phyloP scores from a whole-genome alignment of 108 stramenopile species.

The Stephanodiscus triporus region DNA sequence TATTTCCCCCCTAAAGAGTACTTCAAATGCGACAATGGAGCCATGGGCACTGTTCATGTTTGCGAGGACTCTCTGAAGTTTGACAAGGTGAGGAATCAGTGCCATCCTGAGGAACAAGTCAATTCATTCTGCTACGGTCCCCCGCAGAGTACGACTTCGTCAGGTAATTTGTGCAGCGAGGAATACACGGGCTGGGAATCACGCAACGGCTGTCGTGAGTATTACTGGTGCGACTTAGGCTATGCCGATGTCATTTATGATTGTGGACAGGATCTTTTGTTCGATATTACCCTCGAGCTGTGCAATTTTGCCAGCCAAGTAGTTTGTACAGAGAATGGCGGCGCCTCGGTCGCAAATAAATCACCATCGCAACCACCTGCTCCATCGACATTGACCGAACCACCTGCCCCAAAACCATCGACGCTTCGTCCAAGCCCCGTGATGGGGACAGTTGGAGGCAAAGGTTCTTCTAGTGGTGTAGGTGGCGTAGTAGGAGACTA shows the following conservation, averaged over 20 bases:
- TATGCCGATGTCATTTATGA: conserved; percentile 11
- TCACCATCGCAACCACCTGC: neutral
- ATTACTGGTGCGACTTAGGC: conserved; percentile 34
- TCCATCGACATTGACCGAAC: neutral
- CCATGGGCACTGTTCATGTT: conserved; percentile 5
- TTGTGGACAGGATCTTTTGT: conserved; percentile 27
- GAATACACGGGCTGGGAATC: conserved; percentile 22
- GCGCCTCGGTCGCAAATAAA: neutral
- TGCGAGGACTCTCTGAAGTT: conserved; percentile 12
- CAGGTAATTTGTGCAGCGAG: conserved; percentile 5
- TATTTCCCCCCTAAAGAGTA: neutral
- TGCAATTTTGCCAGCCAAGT: conserved; percentile 38
- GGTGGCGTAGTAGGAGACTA: conserved; percentile 5
- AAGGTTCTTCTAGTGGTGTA: neutral
- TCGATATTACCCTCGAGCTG: conserved; percentile 22
- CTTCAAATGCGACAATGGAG: conserved; percentile 10
- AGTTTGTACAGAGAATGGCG: conserved; percentile 5
- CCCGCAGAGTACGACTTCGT: neutral
- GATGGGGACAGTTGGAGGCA: neutral
- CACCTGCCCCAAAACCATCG: neutral
- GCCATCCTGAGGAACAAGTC: conserved; percentile 11
- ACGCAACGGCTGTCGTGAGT: conserved; percentile 14
- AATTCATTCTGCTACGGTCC: conserved; percentile 34
- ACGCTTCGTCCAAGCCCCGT: neutral
- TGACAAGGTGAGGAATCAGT: conserved; percentile 13